Evolutionary conservation across 371 early-diverging fungal species (phyloP).

Genomic region (Apophysomyces sp.): DNA sequence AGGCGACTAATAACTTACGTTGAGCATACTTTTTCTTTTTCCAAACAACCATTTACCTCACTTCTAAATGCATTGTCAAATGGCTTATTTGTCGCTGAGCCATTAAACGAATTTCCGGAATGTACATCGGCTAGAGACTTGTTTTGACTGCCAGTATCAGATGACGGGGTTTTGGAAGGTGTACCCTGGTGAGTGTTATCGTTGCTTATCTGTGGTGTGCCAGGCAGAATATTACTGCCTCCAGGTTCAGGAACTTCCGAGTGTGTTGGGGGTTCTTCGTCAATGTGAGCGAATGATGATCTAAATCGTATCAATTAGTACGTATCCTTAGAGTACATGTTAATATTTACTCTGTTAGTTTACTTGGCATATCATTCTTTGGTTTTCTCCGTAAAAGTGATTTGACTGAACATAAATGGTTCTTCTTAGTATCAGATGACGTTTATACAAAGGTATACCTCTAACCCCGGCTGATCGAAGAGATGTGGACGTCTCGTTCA

Average conservation of each 20-base stretch:
- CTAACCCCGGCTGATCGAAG: not conserved
- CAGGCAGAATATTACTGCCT: no score
- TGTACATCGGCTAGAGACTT: no score
- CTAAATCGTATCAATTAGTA: not conserved
- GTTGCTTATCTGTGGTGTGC: no score
- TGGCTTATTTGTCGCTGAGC: no score
- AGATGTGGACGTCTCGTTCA: not conserved
- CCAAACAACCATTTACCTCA: no score
- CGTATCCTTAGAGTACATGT: not conserved
- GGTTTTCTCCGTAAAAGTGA: not conserved
- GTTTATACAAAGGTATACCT: not conserved
- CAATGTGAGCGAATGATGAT: not conserved
- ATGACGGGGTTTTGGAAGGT: no score
- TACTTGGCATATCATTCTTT: not conserved
- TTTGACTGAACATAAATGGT: not conserved
- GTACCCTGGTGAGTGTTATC: no score
- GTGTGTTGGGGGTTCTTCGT: not conserved
- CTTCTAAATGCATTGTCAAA: no score
- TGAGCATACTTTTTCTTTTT: no score
- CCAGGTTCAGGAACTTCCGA: no score
- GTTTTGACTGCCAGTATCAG: no score
- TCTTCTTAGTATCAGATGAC: not conserved
- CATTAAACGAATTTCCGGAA: no score
- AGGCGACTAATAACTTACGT: constrained; percentile 6
- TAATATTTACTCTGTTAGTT: not conserved